Conservation (phyloP, 805 yeast genomes). For the Candida palmyrensis region DNA sequence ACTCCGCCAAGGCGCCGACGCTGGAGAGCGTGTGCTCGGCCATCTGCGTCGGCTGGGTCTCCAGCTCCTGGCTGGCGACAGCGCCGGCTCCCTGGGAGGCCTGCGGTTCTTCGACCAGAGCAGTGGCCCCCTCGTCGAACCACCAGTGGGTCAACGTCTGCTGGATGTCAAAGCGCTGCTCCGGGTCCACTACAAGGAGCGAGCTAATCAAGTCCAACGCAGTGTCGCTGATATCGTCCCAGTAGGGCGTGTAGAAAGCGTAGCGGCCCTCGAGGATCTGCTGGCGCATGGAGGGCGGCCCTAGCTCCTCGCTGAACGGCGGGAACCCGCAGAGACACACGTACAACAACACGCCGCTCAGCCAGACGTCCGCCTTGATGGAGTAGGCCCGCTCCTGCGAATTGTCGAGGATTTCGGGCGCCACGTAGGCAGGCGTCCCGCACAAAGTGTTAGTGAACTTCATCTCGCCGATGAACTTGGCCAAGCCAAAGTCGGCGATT, state of each 20-base stretch:
- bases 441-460: conserved; percentile 74
- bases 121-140: conserved; percentile 26
- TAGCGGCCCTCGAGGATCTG: conserved; percentile 63
- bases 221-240: conserved; percentile 66
- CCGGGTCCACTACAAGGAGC: conserved; percentile 50
- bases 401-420: conserved; percentile 67
- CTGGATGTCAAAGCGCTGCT: conserved; percentile 35
- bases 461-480: conserved; percentile 64
- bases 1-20: not conserved
- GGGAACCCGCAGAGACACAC: conserved; percentile 83
- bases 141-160: conserved; percentile 40
- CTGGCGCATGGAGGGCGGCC: conserved; percentile 73
- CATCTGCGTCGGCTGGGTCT: too few relatives aligned
- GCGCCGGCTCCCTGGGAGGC: not conserved
- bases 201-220: conserved; percentile 63
- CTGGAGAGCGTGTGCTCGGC: too few relatives aligned
- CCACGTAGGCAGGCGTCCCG: conserved; percentile 86
- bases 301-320: conserved; percentile 78
- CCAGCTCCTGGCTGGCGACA: not conserved
- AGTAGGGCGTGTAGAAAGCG: conserved; percentile 75
- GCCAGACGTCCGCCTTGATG: conserved; percentile 77
- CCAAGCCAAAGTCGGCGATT: conserved; percentile 79
- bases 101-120: not conserved
- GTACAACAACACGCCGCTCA: conserved; percentile 71
- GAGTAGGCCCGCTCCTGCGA: conserved; percentile 51